Conservation (phyloP, 164 flowering plant species). For the Saururus chinensis region DNA sequence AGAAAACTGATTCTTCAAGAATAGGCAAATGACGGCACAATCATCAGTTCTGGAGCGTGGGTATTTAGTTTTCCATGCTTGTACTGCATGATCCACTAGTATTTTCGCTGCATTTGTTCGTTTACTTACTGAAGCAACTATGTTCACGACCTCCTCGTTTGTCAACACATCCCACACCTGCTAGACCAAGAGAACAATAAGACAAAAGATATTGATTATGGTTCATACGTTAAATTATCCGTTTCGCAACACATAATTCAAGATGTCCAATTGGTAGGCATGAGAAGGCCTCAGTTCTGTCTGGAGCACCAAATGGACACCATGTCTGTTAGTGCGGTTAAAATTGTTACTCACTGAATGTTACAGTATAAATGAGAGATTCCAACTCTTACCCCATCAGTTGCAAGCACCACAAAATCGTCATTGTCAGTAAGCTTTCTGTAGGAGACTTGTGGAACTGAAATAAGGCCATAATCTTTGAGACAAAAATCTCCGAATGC, state of each 20-base stretch:
- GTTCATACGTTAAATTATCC: no score
- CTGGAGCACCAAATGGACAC: no score
- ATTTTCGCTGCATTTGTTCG: conserved; percentile 47
- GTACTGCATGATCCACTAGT: conserved; percentile 43
- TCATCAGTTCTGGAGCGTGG: conserved; percentile 62
- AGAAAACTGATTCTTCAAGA: conserved; percentile 27
- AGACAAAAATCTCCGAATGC: conserved; percentile 92
- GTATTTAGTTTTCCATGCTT: conserved; percentile 54
- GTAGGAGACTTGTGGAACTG: conserved; percentile 50
- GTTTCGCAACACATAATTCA: no score
- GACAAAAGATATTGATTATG: not conserved
- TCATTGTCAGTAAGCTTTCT: conserved; percentile 47
- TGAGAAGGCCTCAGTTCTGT: no score
- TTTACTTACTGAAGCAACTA: conserved; percentile 51
- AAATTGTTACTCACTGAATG: no score
- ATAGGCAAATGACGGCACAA: conserved; percentile 63
- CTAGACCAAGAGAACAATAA: not conserved
- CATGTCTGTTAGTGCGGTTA: no score
- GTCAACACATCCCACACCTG: conserved; percentile 85
- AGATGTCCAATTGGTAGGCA: no score
- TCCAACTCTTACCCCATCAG: conserved; percentile 68
- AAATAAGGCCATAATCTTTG: conserved; percentile 65
- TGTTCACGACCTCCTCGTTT: conserved; percentile 52
- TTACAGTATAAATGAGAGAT: not conserved
- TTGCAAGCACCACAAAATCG: conserved; percentile 77